Conservation (phyloP, 495 filamentous ascomycete genomes). For the Oleoguttula mirabilis region DNA sequence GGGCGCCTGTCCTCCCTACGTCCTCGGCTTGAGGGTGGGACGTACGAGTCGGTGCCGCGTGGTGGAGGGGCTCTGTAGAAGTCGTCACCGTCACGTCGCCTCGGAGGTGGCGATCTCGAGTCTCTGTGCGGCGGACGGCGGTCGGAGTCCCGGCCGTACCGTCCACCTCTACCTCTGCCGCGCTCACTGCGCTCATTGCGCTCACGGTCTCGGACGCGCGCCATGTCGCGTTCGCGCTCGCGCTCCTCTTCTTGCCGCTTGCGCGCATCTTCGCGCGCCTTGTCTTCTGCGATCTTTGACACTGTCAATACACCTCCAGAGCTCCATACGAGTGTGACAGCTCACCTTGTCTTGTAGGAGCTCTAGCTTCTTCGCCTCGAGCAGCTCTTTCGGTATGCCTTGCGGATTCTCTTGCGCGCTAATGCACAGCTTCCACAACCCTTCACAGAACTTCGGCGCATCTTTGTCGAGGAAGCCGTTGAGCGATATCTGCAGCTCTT, state of each 20-base stretch:
- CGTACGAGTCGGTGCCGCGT: slow-evolving; percentile 48
- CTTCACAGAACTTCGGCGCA: slow-evolving; percentile 80
- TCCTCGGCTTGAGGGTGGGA: slow-evolving; percentile 29
- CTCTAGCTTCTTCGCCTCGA: slow-evolving; percentile 93
- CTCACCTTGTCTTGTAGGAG: slow-evolving; percentile 82
- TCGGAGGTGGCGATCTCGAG: slow-evolving; percentile 46
- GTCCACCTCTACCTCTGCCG: slow-evolving; percentile 33
- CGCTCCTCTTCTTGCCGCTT: slow-evolving; percentile 56
- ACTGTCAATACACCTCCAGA: slow-evolving; percentile 1
- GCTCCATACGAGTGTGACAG: not conserved
- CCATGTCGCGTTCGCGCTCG: slow-evolving; percentile 46
- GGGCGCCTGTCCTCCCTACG: slow-evolving; percentile 10
- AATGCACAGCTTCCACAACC: slow-evolving; percentile 80
- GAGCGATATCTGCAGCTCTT: slow-evolving; percentile 82
- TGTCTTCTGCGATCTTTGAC: slow-evolving; percentile 56
- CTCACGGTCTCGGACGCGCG: slow-evolving; percentile 58
- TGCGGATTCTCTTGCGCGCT: slow-evolving; percentile 80
- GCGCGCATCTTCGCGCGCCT: slow-evolving; percentile 62
- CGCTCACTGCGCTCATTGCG: slow-evolving; percentile 61
- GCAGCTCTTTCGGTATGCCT: slow-evolving; percentile 83
- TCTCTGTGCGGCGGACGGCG: slow-evolving; percentile 12
- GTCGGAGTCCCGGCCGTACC: slow-evolving; percentile 32
- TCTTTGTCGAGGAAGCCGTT: slow-evolving; percentile 94
- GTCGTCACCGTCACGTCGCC: slow-evolving; percentile 42
- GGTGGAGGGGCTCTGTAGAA: slow-evolving; percentile 40